phyloP scores from a whole-genome alignment of 1,284 basidiomycete species.

The Stygiomarasmius scandens region DNA sequence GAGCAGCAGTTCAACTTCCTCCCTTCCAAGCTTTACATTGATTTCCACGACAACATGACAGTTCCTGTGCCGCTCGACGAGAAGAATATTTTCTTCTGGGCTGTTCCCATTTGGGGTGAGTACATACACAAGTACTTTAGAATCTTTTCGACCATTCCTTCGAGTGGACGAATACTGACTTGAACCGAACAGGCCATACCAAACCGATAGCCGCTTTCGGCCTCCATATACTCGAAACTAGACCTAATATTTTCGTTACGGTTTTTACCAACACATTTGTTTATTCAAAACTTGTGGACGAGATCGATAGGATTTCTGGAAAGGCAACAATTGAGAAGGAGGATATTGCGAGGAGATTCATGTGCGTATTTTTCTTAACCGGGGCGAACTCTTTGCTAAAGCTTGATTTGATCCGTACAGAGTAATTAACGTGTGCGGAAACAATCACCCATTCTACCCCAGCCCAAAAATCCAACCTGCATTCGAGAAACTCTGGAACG shows the following conservation, averaged over 20 bases:
- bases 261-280: constrained; percentile 1
- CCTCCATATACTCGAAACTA: neutral
- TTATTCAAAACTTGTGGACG: constrained; percentile 4
- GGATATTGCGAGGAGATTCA: neutral
- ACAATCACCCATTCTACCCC: neutral
- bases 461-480: neutral
- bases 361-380: neutral
- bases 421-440: constrained; percentile 3
- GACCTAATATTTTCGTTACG: constrained; percentile 1
- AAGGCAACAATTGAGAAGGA: neutral
- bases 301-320: neutral
- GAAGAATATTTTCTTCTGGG: constrained; percentile 5
- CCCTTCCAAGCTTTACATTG: no score
- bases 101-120: constrained; percentile 6
- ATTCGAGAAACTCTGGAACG: neutral
- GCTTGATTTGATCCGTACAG: neutral
- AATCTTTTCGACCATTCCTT: no score
- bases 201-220: constrained; percentile 8
- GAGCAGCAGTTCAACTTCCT: no score
- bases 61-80: neutral
- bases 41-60: neutral
- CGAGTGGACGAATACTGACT: no score
- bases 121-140: no score
- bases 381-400: neutral
- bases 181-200: neutral